These are phyloP conservation scores for Solanum arcanum DNA, from an alignment of 257 asterid species.

Conservation along the genomic window DNA sequence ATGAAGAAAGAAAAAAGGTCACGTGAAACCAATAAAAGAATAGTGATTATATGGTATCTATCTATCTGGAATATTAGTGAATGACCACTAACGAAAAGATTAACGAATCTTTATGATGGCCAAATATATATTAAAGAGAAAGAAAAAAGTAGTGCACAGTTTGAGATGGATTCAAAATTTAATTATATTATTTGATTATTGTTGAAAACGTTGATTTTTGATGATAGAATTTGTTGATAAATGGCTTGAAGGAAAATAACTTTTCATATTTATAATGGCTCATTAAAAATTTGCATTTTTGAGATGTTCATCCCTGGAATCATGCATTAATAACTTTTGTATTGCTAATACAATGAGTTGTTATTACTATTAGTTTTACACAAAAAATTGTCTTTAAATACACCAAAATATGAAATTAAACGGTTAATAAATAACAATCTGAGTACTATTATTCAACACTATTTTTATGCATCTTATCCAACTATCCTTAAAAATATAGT, in stretches of 20 bases:
- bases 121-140: not conserved
- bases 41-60: constrained; percentile 11
- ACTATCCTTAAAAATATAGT: not conserved
- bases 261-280: not conserved
- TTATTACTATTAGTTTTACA: not conserved
- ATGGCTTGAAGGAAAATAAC: not conserved
- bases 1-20: constrained; percentile 7
- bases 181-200: not conserved
- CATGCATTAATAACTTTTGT: not conserved
- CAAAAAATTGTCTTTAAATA: not conserved
- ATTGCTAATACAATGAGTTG: not conserved
- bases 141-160: not conserved
- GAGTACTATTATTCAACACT: not conserved
- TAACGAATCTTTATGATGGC: not conserved
- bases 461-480: not conserved
- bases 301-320: not conserved
- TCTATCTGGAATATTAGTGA: constrained; percentile 25
- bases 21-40: constrained; percentile 32
- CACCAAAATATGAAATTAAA: not conserved
- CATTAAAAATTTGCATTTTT: not conserved
- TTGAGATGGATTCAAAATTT: not conserved
- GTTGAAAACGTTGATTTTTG: not conserved
- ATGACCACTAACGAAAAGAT: not conserved
- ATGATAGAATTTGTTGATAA: not conserved
- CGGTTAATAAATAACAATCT: not conserved